phyloP scores from a whole-genome alignment of 2,329 filamentous ascomycete genomes.

The Sclerotinia nivalis region DNA sequence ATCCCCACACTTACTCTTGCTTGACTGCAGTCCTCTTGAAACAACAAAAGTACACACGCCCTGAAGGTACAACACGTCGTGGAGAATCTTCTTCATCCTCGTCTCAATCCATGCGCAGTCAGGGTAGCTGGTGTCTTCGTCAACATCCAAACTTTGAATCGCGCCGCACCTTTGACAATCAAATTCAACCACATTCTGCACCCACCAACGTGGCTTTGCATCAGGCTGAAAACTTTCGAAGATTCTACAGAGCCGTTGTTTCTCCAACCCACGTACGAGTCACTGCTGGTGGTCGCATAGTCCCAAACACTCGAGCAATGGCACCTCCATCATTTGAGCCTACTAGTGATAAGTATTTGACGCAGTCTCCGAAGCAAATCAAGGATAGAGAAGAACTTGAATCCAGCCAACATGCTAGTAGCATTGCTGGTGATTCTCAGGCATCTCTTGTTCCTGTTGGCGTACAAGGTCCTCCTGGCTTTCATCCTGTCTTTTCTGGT shows the following conservation, averaged over 20 bases:
- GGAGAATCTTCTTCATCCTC: conserved; percentile 27
- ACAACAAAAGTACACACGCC: neutral
- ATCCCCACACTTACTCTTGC: conserved; percentile 32
- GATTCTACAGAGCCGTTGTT: conserved; percentile 67
- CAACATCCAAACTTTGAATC: conserved; percentile 34
- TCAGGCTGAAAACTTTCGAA: conserved; percentile 64
- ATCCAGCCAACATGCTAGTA: neutral
- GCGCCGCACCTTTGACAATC: conserved; percentile 38
- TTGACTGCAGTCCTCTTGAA: conserved; percentile 17
- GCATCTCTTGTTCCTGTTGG: conserved; percentile 1
- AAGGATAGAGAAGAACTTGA: conserved; percentile 16
- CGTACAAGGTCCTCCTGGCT: conserved; percentile 20
- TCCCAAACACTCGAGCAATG: conserved; percentile 58
- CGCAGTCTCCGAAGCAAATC: conserved; percentile 29
- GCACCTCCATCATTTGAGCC: conserved; percentile 36
- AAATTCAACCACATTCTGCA: conserved; percentile 50
- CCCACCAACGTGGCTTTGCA: conserved; percentile 56
- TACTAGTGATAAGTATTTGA: conserved; percentile 35
- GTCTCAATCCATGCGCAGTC: conserved; percentile 22
- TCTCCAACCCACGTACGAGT: conserved; percentile 68
- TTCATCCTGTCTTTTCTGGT: conserved; percentile 28
- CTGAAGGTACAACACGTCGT: conserved; percentile 14
- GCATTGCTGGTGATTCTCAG: conserved; percentile 15
- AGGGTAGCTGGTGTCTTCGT: conserved; percentile 38
- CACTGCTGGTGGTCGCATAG: conserved; percentile 66